Conservation (phyloP, 352 stramenopile genomes). For the Globisporangium radiosum region DNA sequence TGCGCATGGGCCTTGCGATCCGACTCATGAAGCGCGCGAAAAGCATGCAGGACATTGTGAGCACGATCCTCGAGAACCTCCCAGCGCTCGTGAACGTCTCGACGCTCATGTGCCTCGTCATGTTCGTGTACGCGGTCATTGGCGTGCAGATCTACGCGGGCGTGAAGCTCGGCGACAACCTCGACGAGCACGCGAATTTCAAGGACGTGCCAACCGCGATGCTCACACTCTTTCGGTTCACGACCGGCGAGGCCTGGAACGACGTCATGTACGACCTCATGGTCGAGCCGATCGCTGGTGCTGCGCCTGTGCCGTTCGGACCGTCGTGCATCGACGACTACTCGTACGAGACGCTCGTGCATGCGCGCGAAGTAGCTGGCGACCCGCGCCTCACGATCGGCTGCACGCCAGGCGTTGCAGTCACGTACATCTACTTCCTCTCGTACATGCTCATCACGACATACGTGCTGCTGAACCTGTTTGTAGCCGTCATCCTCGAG, state of each 20-base stretch:
- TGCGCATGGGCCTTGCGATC: conserved; percentile 53
- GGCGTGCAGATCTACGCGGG: conserved; percentile 68
- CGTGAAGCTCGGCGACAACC: conserved; percentile 38
- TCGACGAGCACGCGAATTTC: conserved; percentile 68
- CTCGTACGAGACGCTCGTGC: conserved; percentile 22
- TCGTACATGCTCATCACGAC: conserved; percentile 54
- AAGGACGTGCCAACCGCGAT: conserved; percentile 40
- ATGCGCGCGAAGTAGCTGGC: conserved; percentile 16
- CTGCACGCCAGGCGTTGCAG: conserved; percentile 23
- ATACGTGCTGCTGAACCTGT: conserved; percentile 75
- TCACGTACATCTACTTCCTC: conserved; percentile 64
- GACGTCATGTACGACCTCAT: conserved; percentile 76
- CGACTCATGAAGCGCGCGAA: conserved; percentile 42
- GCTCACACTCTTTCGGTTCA: conserved; percentile 57
- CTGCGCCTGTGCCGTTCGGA: conserved; percentile 20
- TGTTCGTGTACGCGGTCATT: conserved; percentile 77
- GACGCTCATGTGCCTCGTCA: conserved; percentile 56
- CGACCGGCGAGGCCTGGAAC: conserved; percentile 72
- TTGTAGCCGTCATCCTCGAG: conserved; percentile 79
- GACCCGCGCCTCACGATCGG: conserved; percentile 31
- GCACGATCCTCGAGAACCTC: conserved; percentile 65
- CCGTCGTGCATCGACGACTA: conserved; percentile 32
- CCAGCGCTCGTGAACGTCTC: conserved; percentile 73
- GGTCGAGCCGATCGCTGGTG: conserved; percentile 22
- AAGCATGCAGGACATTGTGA: conserved; percentile 57